Evolutionary conservation across 2,329 filamentous ascomycete species (phyloP).

Genomic region (Aspergillus fumigatiaffinis): DNA sequence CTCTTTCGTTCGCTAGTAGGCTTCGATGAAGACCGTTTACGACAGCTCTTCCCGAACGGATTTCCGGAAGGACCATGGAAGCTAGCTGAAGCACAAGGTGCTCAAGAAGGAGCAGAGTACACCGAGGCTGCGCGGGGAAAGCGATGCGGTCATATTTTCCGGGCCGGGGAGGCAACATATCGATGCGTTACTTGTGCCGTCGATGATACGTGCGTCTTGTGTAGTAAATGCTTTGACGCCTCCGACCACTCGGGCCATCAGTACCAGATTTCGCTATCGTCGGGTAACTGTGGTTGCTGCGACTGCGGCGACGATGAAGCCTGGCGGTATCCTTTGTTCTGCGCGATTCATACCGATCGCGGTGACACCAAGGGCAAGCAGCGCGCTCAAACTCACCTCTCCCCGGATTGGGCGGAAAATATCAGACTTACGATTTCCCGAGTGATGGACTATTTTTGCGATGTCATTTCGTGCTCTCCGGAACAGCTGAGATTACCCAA

Average conservation of each 20-base stretch:
- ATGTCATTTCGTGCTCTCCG: conserved; percentile 95
- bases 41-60: conserved; percentile 77
- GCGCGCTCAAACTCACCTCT: conserved; percentile 63
- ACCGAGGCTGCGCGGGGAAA: conserved; percentile 87
- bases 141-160: conserved; percentile 96
- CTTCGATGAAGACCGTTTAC: conserved; percentile 68
- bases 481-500: conserved; percentile 88
- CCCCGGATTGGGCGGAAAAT: conserved; percentile 69
- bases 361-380: conserved; percentile 45
- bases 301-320: conserved; percentile 96
- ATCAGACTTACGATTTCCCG: conserved; percentile 83
- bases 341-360: conserved; percentile 81
- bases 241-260: conserved; percentile 93
- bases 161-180: conserved; percentile 88
- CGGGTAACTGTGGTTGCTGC: conserved; percentile 92
- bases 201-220: conserved; percentile 94
- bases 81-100: conserved; percentile 81
- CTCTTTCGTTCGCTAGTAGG: conserved; percentile 86
- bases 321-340: conserved; percentile 77
- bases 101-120: conserved; percentile 92
- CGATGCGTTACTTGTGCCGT: conserved; percentile 89
- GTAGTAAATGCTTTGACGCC: conserved; percentile 88
- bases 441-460: conserved; percentile 90
- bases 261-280: conserved; percentile 81
- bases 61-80: conserved; percentile 64